These are phyloP conservation scores for Tolypocladium album DNA, from an alignment of 2,329 filamentous ascomycete species.

Conservation along the genomic window DNA sequence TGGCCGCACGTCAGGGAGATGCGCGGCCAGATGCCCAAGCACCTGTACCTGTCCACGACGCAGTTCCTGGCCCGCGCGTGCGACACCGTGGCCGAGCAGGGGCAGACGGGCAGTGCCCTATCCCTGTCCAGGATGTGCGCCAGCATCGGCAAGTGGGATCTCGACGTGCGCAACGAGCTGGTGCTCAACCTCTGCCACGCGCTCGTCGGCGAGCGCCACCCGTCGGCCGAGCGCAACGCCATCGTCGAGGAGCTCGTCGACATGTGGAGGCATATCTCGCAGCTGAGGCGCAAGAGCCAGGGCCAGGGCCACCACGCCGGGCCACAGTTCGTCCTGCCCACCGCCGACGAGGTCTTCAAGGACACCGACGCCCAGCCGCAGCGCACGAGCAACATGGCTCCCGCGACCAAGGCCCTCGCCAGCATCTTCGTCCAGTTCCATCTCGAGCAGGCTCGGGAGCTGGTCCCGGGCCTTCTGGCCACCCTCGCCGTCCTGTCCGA, in stretches of 20 bases:
- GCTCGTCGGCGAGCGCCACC: slow-evolving; percentile 8
- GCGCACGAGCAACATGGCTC: neutral
- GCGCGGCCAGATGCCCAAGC: slow-evolving; percentile 16
- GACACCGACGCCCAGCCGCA: slow-evolving; percentile 1
- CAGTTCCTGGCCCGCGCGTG: slow-evolving; percentile 11
- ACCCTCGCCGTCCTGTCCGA: slow-evolving; percentile 21
- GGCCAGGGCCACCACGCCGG: slow-evolving; percentile 8
- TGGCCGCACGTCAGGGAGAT: slow-evolving; percentile 17
- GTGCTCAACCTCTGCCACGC: slow-evolving; percentile 20
- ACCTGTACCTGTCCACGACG: slow-evolving; percentile 11
- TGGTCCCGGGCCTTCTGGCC: slow-evolving; percentile 21
- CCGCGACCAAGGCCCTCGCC: slow-evolving; percentile 12
- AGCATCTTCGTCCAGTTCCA: slow-evolving; percentile 21
- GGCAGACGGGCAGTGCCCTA: slow-evolving; percentile 7
- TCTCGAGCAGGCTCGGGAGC: slow-evolving; percentile 10
- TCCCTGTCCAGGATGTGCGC: slow-evolving; percentile 15
- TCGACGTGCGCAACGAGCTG: slow-evolving; percentile 17
- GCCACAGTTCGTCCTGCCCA: slow-evolving; percentile 19
- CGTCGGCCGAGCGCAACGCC: slow-evolving; percentile 4
- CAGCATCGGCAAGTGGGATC: slow-evolving; percentile 14
- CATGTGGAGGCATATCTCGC: slow-evolving; percentile 26
- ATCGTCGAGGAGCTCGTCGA: slow-evolving; percentile 18
- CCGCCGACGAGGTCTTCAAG: slow-evolving; percentile 13
- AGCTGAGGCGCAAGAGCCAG: slow-evolving; percentile 19
- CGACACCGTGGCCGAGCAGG: slow-evolving; percentile 8